A percentile compares a stretch with the other conserved stretches of the same genome.
Conservation (phyloP, 768 basidiomycete species). For the Lactifluus pinguis region DNA sequence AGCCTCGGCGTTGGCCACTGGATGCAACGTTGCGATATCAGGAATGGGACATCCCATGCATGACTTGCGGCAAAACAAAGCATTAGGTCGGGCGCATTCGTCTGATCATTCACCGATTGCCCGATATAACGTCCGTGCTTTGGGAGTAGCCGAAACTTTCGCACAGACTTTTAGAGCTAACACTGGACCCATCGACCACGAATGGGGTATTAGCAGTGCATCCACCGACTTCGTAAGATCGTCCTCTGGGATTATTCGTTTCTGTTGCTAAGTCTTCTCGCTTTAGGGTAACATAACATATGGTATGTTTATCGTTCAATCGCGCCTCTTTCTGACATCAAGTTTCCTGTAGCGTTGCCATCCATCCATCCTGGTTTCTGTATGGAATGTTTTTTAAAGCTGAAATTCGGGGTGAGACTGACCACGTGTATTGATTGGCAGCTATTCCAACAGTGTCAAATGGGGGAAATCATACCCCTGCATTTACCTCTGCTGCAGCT, state of each 20-base stretch:
- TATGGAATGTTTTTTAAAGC: conserved; percentile 20
- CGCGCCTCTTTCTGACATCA: background rate
- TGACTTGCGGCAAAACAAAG: conserved; percentile 63
- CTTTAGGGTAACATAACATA: conserved; percentile 67
- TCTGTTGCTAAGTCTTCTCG: background rate
- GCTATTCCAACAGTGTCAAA: conserved; percentile 66
- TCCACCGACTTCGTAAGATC: conserved; percentile 75
- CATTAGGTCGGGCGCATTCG: conserved; percentile 36
- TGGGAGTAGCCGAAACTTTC: conserved; percentile 48
- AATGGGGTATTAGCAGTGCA: conserved; percentile 58
- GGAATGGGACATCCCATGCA: conserved; percentile 27
- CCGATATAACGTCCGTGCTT: background rate
- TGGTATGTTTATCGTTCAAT: conserved; percentile 31
- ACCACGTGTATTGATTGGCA: conserved; percentile 22
- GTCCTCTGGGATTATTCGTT: background rate
- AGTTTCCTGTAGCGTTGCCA: conserved; percentile 38
- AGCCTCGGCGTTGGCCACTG: conserved; percentile 60
- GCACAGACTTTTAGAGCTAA: conserved; percentile 50
- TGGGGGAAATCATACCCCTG: conserved; percentile 73
- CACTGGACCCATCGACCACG: conserved; percentile 54
- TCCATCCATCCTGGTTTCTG: conserved; percentile 69
- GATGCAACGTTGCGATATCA: conserved; percentile 42
- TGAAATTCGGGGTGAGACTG: background rate
- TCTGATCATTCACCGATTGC: background rate
- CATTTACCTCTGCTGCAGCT: conserved; percentile 55